Percentiles rank a stretch among this genome's conserved stretches.
These are phyloP conservation scores for Cladosporium sp. DNA, from an alignment of 2,329 filamentous ascomycete species.

Conservation along the genomic window DNA sequence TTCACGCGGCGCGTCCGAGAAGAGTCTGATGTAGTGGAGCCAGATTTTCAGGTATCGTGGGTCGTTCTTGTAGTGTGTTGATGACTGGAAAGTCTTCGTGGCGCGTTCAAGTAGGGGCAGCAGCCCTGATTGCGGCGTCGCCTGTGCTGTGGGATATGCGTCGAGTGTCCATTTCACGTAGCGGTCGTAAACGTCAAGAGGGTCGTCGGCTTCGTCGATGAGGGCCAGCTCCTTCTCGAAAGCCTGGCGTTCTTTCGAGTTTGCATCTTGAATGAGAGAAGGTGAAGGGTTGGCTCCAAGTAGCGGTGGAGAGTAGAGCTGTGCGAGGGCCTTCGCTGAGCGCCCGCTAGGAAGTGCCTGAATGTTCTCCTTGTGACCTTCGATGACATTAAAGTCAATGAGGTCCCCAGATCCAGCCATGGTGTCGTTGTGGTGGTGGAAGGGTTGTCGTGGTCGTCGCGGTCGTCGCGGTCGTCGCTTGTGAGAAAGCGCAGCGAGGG, in stretches of 20 bases:
- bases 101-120: slow-evolving; percentile 85
- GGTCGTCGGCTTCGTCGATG: slow-evolving; percentile 85
- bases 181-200: slow-evolving; percentile 89
- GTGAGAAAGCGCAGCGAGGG: too few species aligned
- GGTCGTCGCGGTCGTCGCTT: too few species aligned
- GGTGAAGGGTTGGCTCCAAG: slow-evolving; percentile 41
- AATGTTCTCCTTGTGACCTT: slow-evolving; percentile 96
- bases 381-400: slow-evolving; percentile 80
- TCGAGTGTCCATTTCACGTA: slow-evolving; percentile 97
- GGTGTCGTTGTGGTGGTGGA: not conserved
- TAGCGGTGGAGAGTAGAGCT: slow-evolving; percentile 62
- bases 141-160: slow-evolving; percentile 89
- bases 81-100: slow-evolving; percentile 82
- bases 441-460: too few species aligned
- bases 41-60: slow-evolving; percentile 88
- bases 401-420: slow-evolving; percentile 41
- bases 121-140: slow-evolving; percentile 85
- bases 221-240: slow-evolving; percentile 78
- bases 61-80: slow-evolving; percentile 88
- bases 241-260: slow-evolving; percentile 73
- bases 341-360: slow-evolving; percentile 83
- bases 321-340: slow-evolving; percentile 82
- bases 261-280: slow-evolving; percentile 67
- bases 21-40: slow-evolving; percentile 89
- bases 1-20: slow-evolving; percentile 88